Conservation (phyloP, 2,329 filamentous ascomycete genomes). For the Thermoascus crustaceus region DNA sequence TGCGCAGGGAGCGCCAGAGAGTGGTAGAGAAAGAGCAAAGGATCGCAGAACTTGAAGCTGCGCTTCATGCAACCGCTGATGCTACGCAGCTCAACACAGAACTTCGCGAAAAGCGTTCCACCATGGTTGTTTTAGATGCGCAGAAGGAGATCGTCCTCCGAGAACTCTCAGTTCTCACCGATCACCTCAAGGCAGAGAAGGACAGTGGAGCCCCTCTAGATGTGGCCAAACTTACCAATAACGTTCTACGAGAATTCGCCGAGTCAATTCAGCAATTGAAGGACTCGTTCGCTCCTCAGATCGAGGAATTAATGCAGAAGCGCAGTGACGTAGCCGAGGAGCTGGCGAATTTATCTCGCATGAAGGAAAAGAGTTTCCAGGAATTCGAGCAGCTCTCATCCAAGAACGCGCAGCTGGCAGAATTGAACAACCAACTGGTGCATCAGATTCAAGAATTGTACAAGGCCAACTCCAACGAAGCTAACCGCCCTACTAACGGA, state of each 20-base stretch:
- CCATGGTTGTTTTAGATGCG: constrained; percentile 86
- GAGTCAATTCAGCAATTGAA: constrained; percentile 61
- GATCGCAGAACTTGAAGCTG: constrained; percentile 66
- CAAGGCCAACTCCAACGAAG: constrained; percentile 55
- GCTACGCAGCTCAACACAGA: constrained; percentile 77
- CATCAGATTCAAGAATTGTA: constrained; percentile 91
- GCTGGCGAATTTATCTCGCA: constrained; percentile 68
- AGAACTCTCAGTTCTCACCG: constrained; percentile 80
- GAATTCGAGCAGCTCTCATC: constrained; percentile 92
- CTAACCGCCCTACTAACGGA: constrained; percentile 38
- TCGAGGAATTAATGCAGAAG: constrained; percentile 85
- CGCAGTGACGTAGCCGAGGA: constrained; percentile 78
- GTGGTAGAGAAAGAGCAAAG: constrained; percentile 79
- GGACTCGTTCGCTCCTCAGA: constrained; percentile 63
- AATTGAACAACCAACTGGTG: constrained; percentile 92
- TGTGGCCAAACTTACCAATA: constrained; percentile 58
- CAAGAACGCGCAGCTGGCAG: constrained; percentile 88
- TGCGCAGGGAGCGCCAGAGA: constrained; percentile 74
- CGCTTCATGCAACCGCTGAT: constrained; percentile 51
- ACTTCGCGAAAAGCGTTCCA: constrained; percentile 85
- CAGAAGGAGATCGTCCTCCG: constrained; percentile 93
- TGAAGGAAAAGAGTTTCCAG: constrained; percentile 86
- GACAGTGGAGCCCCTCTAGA: constrained; percentile 73
- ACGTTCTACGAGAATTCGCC: constrained; percentile 55
- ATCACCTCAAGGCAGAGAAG: constrained; percentile 80